Base-by-base conservation (phyloP, 768 basidiomycete genomes). In the Podaxis sp. region DNA sequence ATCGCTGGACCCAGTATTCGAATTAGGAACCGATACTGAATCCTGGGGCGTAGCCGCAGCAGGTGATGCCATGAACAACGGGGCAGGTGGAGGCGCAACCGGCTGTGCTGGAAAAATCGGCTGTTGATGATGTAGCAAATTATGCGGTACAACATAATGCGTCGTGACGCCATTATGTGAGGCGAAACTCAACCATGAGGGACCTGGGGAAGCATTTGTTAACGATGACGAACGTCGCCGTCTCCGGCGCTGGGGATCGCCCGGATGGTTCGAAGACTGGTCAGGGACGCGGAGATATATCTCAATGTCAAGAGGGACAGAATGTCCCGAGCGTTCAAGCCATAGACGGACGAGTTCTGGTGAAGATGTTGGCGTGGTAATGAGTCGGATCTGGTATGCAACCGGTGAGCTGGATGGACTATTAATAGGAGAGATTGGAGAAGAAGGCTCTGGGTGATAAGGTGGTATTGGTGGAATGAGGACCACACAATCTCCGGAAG, bases 321-420 rank as follows among this genome's bases (percentile, higher is more conserved):
- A 79, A 55, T 78, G 75, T 16, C 91, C 91, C 11, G 91, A 88
- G 27, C 90, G 85, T 70, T 91, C 90, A 0, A 93, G 79, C 90
- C 91, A 93, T 10, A 93, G 79, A 6, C 91, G 86, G 52, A 93
- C 82, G 4, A 87, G 90, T 67, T 93, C 90, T 27, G 90, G 83
- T 28, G 89, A 89, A 7, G 87, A 77, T 42, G 82, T 77, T 62
- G 85, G 87, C 28, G 82, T 86, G 21, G 90, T 90, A 47, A 86
- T 76, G 44, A 92, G 82, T 18, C 89, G 88, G 65, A 92, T 89
- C 89, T 89, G 70, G 66, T 55, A 63, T 52, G 27, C 42, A 50
- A 57, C 56, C 56, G 63, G 48, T 37, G 50, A 28, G 23, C 50
- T 9, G 32, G 32, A 9, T 32, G 7, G 7, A 32, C 32, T 53